These are phyloP conservation scores for Hawksworthiomyces lignivorus DNA, from an alignment of 2,329 filamentous ascomycete genomes.

Conservation along the genomic window DNA sequence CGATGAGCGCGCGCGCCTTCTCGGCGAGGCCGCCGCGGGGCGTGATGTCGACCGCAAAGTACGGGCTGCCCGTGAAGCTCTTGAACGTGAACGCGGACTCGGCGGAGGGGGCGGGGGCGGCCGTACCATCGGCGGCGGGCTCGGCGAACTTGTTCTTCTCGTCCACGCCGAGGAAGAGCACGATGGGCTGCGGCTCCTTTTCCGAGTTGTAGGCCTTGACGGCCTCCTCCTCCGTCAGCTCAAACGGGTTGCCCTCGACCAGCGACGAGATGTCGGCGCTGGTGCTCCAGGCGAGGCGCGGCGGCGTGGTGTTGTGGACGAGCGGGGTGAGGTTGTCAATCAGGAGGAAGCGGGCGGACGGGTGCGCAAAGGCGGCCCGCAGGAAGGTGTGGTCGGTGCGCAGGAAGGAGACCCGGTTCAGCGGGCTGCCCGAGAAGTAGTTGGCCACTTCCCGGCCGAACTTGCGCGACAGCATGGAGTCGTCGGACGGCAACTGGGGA, in stretches of 20 bases:
- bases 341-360: constrained; percentile 64
- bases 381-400: constrained; percentile 65
- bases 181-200: constrained; percentile 51
- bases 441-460: constrained; percentile 76
- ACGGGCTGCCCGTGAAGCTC: constrained; percentile 71
- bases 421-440: constrained; percentile 72
- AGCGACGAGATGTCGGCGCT: constrained; percentile 63
- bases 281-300: constrained; percentile 57
- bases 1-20: constrained; percentile 46
- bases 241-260: constrained; percentile 65
- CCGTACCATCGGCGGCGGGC: constrained; percentile 18
- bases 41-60: constrained; percentile 85
- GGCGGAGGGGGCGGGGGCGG: constrained; percentile 19
- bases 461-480: constrained; percentile 64
- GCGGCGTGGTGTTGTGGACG: constrained; percentile 33
- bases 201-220: constrained; percentile 68
- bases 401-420: constrained; percentile 76
- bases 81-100: constrained; percentile 48
- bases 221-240: constrained; percentile 61
- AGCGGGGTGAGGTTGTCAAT: constrained; percentile 74
- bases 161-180: constrained; percentile 81
- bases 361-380: constrained; percentile 56
- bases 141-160: constrained; percentile 37
- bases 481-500: constrained; percentile 41
- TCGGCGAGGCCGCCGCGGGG: constrained; percentile 56